Conservation (phyloP, 768 basidiomycete genomes). For the Mycena olivaceomarginata region DNA sequence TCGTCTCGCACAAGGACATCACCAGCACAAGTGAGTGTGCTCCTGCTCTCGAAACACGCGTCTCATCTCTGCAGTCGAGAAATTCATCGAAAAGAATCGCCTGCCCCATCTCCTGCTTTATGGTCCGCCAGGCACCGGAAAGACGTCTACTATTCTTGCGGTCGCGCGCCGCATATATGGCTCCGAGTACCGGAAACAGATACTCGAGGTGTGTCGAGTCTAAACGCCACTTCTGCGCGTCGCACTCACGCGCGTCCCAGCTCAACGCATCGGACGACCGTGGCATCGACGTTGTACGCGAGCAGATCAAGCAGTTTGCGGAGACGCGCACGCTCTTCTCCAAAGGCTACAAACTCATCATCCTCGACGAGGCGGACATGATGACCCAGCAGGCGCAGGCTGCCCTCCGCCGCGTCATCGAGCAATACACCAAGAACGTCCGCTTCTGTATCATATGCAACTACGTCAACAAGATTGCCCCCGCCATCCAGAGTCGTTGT, state of each 20-base stretch:
- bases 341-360: constrained; percentile 97
- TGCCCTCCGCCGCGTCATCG: constrained; percentile 96
- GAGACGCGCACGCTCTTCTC: constrained; percentile 94
- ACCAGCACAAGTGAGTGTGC: constrained; percentile 90
- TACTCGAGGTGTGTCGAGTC: constrained; percentile 83
- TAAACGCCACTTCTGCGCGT: background rate
- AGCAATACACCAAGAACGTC: constrained; percentile 99
- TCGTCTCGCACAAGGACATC: constrained; percentile 98
- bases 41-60: constrained; percentile 8
- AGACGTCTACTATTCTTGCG: constrained; percentile 97
- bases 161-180: constrained; percentile 97
- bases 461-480: constrained; percentile 99
- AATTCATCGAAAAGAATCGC: constrained; percentile 96
- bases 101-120: constrained; percentile 97
- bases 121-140: constrained; percentile 98
- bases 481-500: constrained; percentile 98
- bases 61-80: constrained; percentile 80
- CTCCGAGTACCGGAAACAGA: constrained; percentile 89
- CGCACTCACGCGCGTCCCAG: constrained; percentile 59
- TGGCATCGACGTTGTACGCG: constrained; percentile 98
- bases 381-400: constrained; percentile 99
- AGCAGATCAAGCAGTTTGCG: constrained; percentile 99
- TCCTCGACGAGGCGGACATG: constrained; percentile 99
- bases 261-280: constrained; percentile 99
- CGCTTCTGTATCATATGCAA: constrained; percentile 99